These are phyloP conservation scores for Naganishia albida DNA, from an alignment of 1,284 basidiomycete species.

Conservation along the genomic window DNA sequence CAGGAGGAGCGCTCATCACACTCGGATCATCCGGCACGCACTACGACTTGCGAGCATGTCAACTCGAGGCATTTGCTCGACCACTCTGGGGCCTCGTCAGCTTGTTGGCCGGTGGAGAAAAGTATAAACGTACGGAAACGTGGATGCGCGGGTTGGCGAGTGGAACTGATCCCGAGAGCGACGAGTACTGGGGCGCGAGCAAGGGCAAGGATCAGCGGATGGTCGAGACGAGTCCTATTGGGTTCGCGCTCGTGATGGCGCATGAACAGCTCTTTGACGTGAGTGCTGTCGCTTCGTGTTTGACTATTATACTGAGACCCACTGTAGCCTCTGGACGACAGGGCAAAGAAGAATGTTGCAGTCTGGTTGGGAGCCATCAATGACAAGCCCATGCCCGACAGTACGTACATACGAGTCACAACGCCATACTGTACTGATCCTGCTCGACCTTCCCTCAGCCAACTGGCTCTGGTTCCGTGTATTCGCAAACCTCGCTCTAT, in stretches of 20 bases:
- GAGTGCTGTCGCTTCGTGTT: constrained; percentile 23
- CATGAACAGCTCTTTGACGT: constrained; percentile 66
- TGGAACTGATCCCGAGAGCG: constrained; percentile 65
- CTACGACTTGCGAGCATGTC: constrained; percentile 71
- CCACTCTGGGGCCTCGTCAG: constrained; percentile 74
- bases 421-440: background rate
- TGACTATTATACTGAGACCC: background rate
- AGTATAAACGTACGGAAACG: constrained; percentile 51
- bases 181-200: constrained; percentile 75
- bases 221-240: constrained; percentile 77
- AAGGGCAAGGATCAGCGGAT: constrained; percentile 74
- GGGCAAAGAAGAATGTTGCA: constrained; percentile 63
- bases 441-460: constrained; percentile 50
- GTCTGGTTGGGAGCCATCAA: constrained; percentile 73
- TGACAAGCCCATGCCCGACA: constrained; percentile 61
- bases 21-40: constrained; percentile 65
- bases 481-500: constrained; percentile 72
- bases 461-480: constrained; percentile 82
- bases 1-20: constrained; percentile 69
- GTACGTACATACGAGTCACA: constrained; percentile 38
- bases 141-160: constrained; percentile 68
- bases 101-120: constrained; percentile 62
- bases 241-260: constrained; percentile 68
- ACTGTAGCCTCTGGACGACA: constrained; percentile 56
- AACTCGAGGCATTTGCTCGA: constrained; percentile 72